A percentile compares a stretch with the other conserved stretches of the same genome.
Conservation (phyloP, 164 flowering plant species). For the Vitis cinerea region DNA sequence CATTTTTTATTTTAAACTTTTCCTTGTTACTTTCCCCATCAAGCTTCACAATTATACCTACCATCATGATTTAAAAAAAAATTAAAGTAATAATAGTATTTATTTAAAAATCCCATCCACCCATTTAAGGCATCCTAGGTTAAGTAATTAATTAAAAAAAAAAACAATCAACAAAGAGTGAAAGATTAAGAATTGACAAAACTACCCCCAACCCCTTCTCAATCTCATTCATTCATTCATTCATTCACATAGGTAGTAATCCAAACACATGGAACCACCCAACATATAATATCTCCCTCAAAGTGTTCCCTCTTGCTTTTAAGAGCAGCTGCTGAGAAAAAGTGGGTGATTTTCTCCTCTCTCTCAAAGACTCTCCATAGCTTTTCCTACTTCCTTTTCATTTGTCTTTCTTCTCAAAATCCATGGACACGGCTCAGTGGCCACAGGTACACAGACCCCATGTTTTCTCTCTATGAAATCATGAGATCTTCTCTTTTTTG, state of each 20-base stretch:
- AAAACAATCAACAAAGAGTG: background rate
- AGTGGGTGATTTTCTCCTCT: conserved; percentile 16
- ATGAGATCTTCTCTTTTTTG: conserved; percentile 9
- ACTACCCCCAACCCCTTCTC: conserved; percentile 1
- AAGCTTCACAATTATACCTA: too few species aligned
- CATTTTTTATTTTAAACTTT: too few species aligned
- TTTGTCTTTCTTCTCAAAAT: conserved; percentile 12
- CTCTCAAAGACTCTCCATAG: conserved; percentile 5
- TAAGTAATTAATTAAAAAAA: background rate
- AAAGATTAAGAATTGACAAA: conserved; percentile 9
- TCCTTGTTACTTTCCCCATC: background rate
- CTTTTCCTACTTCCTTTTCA: conserved; percentile 14
- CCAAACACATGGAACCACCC: conserved; percentile 28
- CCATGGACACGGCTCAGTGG: conserved; percentile 58
- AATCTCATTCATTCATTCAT: conserved; percentile 8
- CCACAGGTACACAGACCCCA: conserved; percentile 37
- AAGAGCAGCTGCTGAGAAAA: conserved; percentile 19
- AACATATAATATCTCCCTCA: conserved; percentile 3
- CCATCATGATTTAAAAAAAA: too few species aligned
- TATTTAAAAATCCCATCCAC: background rate
- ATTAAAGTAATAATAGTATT: too few species aligned
- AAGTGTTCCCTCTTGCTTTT: conserved; percentile 14
- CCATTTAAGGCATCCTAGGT: background rate
- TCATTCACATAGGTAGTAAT: conserved; percentile 12
- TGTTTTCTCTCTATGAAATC: conserved; percentile 23